Percentiles rank a stretch among this genome's conserved stretches.
Conservation (phyloP, 177 flowering plant genomes). For the Vitis hybrid region DNA sequence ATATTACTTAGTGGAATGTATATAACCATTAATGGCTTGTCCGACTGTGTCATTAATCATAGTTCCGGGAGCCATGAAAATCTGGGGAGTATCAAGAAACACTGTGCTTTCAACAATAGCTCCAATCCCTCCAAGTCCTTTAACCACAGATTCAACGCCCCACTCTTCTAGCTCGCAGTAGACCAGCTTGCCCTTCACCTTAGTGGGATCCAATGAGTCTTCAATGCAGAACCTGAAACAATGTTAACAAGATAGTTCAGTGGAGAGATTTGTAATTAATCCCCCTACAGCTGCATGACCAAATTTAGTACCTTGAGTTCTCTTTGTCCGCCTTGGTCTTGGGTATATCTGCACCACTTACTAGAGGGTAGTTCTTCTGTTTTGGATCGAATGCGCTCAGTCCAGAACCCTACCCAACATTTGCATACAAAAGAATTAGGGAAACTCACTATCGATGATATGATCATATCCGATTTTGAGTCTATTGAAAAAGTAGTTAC, state of each 20-base stretch:
- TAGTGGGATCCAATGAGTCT: constrained; percentile 48
- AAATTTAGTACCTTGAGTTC: constrained; percentile 37
- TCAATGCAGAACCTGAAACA: constrained; percentile 38
- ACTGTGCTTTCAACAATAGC: constrained; percentile 37
- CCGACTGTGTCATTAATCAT: constrained; percentile 40
- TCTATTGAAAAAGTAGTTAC: constrained; percentile 29
- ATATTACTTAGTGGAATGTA: constrained; percentile 50
- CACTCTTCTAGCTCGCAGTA: constrained; percentile 37
- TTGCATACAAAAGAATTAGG: no score
- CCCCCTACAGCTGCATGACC: neutral
- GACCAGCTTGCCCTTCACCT: constrained; percentile 71
- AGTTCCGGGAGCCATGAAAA: constrained; percentile 71
- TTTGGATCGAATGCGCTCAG: constrained; percentile 45
- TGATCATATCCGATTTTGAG: no score
- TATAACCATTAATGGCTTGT: constrained; percentile 34
- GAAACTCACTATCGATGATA: no score
- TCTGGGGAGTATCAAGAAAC: constrained; percentile 50
- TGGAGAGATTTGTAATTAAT: no score
- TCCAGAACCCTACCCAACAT: constrained; percentile 57
- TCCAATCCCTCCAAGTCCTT: constrained; percentile 57
- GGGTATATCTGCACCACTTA: constrained; percentile 56
- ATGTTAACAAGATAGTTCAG: no score
- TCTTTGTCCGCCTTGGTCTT: constrained; percentile 17
- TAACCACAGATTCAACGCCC: constrained; percentile 59
- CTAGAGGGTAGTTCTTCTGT: constrained; percentile 48